Conservation (phyloP, 768 basidiomycete species). For the Collybiopsis luxurians region DNA sequence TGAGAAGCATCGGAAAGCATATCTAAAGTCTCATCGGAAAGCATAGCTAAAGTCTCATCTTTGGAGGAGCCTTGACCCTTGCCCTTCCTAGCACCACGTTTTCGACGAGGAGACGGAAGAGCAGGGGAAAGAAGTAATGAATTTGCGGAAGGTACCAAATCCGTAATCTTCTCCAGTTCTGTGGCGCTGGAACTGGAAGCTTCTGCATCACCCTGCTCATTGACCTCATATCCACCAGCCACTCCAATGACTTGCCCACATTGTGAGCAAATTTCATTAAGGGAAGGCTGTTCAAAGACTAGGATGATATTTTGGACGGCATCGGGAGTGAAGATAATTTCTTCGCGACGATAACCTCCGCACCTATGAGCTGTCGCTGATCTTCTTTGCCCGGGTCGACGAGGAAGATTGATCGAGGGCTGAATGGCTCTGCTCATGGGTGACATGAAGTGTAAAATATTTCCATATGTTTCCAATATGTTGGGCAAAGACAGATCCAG, state of each 20-base stretch:
- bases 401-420: neutral
- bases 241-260: too few species aligned
- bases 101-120: too few species aligned
- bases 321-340: neutral
- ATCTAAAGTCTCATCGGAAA: too few species aligned
- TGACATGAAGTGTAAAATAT: neutral
- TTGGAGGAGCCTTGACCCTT: conserved; percentile 50
- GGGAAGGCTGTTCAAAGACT: neutral
- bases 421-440: neutral
- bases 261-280: too few species aligned
- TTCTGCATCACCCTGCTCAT: too few species aligned
- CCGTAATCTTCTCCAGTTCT: too few species aligned
- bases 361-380: neutral
- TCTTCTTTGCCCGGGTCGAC: neutral
- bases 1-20: conserved; percentile 84
- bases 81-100: conserved; percentile 83
- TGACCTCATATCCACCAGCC: too few species aligned
- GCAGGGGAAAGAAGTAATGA: too few species aligned
- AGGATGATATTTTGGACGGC: neutral
- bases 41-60: conserved; percentile 61
- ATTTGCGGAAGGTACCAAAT: too few species aligned
- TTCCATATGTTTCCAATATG: neutral
- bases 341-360: neutral
- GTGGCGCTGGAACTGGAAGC: too few species aligned
- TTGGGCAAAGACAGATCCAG: too few species aligned